phyloP scores from a whole-genome alignment of 495 filamentous ascomycete genomes.

The Physcia stellaris region DNA sequence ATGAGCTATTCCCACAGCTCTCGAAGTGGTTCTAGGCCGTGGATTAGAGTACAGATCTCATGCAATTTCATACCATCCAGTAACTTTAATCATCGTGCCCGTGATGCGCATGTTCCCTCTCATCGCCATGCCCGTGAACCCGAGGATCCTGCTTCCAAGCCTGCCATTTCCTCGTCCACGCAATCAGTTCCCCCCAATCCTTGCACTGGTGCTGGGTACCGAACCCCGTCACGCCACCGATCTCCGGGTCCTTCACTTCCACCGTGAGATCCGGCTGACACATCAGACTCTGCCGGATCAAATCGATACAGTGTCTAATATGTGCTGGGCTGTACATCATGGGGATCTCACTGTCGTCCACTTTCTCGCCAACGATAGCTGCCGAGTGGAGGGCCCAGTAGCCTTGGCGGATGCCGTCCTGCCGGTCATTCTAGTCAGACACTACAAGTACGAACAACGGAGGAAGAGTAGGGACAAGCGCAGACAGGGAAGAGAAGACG shows the following conservation, averaged over 20 bases:
- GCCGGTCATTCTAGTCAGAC: background rate
- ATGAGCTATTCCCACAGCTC: too few relatives aligned
- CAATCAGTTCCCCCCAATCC: constrained; percentile 7
- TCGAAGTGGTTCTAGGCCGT: too few relatives aligned
- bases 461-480: background rate
- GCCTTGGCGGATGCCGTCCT: constrained; percentile 4
- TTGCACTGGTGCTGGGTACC: constrained; percentile 9
- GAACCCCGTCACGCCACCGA: constrained; percentile 13
- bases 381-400: constrained; percentile 2
- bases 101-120: background rate
- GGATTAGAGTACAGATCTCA: too few relatives aligned
- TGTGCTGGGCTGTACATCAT: constrained; percentile 9
- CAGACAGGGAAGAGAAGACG: background rate
- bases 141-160: constrained; percentile 1
- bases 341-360: constrained; percentile 5
- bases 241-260: constrained; percentile 6
- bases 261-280: constrained; percentile 13
- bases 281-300: constrained; percentile 15
- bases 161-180: constrained; percentile 7
- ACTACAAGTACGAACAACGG: background rate
- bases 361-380: background rate
- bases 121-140: too few relatives aligned
- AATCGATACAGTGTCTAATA: constrained; percentile 15
- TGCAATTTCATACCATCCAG: background rate
- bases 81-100: background rate